Base-by-base conservation (phyloP, 192 early-diverging fungal species). In the Coemansia sp. region DNA sequence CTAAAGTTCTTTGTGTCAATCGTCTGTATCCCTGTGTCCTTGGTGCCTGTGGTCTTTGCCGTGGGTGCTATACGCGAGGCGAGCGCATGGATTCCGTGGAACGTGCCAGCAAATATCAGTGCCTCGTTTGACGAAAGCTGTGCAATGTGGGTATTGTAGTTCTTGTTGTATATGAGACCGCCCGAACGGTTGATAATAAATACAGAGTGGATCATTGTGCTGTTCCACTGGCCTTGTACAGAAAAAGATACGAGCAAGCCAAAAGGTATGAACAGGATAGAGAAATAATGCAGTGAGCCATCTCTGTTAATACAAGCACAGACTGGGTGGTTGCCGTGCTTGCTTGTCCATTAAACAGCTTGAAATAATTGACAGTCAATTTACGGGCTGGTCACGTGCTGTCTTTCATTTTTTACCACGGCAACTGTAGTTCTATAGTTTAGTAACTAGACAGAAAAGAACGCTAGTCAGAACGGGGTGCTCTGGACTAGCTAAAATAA, bases 11-110 rank as follows among this genome's bases (percentile, higher is more conserved):
- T 93, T 4, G 94, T 87, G 71, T 99, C 95, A 8, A 99, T 88
- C 62, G 95, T 85, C 76, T 99, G 94, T 55, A 98, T 90, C 6
- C 97, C 96, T 16, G 84, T 85, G 19, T 95, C 96, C 16, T 77
- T 82, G 40, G 84, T 80, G 1, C 72, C 37, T 19, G 56, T 18
- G 19, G 60, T 26, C 36, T 61, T 71, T 15, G 63, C 61, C 1
- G 92, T 87, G 2, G 97, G 97, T 9, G 94, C 93, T 22, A 99
- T 94, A 60, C 93, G 89, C 47, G 95, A 90, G 6, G 97, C 93
- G 58, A 99, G 94, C 6, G 95, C 95, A 65, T 99, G 97, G 51
- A 99, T 92, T 65, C 96, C 93, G 63, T 99, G 97, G 72, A 99
- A 95, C 15, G 95, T 99, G 66, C 95, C 97, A 0, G 97, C 97